phyloP scores from a whole-genome alignment of 2,329 filamentous ascomycete species.

The Aspergillus sp. region DNA sequence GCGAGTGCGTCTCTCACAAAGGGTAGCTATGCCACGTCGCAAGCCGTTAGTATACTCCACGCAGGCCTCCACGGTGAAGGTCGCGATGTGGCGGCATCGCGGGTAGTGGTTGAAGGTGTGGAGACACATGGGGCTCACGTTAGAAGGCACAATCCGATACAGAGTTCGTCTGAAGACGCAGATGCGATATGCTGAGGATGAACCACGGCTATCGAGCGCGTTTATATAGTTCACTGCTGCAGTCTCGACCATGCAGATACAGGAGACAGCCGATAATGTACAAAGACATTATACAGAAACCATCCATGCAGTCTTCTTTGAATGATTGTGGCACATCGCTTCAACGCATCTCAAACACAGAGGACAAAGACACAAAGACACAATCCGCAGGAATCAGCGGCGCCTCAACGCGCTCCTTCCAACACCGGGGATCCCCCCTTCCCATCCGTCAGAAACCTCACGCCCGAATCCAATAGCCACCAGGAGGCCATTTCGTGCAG shows the following conservation, averaged over 20 bases:
- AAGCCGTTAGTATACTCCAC: conserved; percentile 19
- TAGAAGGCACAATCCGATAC: too few relatives aligned
- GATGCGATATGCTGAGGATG: too few relatives aligned
- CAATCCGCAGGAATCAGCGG: background rate
- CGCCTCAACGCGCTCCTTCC: background rate
- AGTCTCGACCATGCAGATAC: too few relatives aligned
- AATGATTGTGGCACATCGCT: too few relatives aligned
- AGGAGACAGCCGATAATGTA: background rate
- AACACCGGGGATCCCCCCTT: conserved; percentile 5
- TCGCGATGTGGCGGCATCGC: conserved; percentile 28
- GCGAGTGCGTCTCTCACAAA: background rate
- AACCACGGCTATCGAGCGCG: too few relatives aligned
- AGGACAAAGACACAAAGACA: background rate
- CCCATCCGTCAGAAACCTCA: conserved; percentile 27
- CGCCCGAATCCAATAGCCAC: conserved; percentile 37
- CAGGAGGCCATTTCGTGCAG: conserved; percentile 35
- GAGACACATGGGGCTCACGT: conserved; percentile 20
- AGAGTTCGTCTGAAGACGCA: too few relatives aligned
- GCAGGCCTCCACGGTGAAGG: conserved; percentile 25
- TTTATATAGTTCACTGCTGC: too few relatives aligned
- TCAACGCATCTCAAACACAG: too few relatives aligned
- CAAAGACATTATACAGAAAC: background rate
- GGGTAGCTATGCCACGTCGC: conserved; percentile 1
- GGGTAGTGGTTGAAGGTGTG: conserved; percentile 27
- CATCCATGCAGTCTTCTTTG: too few relatives aligned